These are phyloP conservation scores for Adiantum capillusveneris DNA, from an alignment of 75 land plant genomes.

Conservation along the genomic window DNA sequence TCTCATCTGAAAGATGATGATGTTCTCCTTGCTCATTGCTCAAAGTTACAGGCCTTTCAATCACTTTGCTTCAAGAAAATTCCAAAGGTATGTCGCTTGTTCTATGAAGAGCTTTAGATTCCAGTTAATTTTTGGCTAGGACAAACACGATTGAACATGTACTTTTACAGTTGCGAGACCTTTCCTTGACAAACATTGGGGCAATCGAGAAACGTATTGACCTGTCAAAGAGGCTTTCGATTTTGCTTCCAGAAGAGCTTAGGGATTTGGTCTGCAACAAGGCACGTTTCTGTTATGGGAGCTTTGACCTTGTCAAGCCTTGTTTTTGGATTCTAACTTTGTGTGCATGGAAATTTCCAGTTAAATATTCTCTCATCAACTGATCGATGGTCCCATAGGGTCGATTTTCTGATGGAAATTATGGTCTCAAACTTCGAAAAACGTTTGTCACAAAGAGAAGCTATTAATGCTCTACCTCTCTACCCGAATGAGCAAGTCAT, in stretches of 20 bases:
- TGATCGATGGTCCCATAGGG: constrained; percentile 70
- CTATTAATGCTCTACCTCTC: constrained; percentile 92
- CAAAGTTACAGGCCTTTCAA: constrained; percentile 72
- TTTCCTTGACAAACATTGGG: constrained; percentile 85
- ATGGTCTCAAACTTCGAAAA: constrained; percentile 85
- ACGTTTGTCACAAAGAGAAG: constrained; percentile 91
- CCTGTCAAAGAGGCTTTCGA: constrained; percentile 61
- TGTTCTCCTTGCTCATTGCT: constrained; percentile 74
- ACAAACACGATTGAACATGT: no score
- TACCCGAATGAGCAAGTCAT: constrained; percentile 96
- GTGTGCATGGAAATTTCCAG: constrained; percentile 38
- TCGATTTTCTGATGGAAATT: constrained; percentile 79
- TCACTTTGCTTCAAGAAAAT: constrained; percentile 62
- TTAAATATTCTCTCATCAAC: constrained; percentile 60
- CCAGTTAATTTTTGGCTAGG: no score
- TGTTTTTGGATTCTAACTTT: no score
- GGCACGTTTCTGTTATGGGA: constrained; percentile 22
- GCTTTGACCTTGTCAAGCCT: background rate
- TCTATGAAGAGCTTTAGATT: no score
- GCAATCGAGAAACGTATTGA: constrained; percentile 70
- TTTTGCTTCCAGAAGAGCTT: constrained; percentile 57
- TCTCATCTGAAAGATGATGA: constrained; percentile 77
- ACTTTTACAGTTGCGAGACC: constrained; percentile 54
- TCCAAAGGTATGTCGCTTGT: constrained; percentile 50
- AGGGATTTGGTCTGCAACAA: constrained; percentile 76